Evolutionary conservation across 495 filamentous ascomycete genomes (phyloP).

Genomic region (Glonium stellatum): DNA sequence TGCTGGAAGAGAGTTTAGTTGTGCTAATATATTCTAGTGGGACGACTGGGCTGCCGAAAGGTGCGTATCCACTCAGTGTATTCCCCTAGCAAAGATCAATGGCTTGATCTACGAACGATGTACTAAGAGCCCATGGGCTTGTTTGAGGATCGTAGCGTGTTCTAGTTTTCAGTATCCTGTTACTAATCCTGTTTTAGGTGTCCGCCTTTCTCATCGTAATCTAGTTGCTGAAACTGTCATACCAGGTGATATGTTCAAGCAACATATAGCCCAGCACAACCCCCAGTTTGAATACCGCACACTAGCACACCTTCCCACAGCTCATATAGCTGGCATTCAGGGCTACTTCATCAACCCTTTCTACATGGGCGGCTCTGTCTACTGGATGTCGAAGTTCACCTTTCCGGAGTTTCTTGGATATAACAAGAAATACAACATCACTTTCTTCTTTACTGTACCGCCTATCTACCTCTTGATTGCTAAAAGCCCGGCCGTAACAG

Average conservation of each 20-base stretch:
- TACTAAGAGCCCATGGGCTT: too few relatives aligned
- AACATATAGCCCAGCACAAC: constrained; percentile 19
- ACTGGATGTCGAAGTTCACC: constrained; percentile 47
- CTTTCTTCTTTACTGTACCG: constrained; percentile 46
- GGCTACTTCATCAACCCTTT: constrained; percentile 41
- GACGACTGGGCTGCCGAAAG: constrained; percentile 36
- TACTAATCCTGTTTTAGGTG: constrained; percentile 11
- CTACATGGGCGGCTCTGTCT: constrained; percentile 39
- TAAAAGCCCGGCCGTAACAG: constrained; percentile 44
- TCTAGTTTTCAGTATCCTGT: too few relatives aligned
- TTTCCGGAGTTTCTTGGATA: constrained; percentile 41
- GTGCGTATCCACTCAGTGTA: constrained; percentile 4
- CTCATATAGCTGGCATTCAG: constrained; percentile 38
- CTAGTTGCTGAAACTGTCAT: constrained; percentile 30
- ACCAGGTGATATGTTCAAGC: constrained; percentile 25
- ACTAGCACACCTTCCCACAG: constrained; percentile 46
- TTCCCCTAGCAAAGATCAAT: constrained; percentile 1
- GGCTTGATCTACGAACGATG: too few relatives aligned
- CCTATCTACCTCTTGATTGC: constrained; percentile 46
- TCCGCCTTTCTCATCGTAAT: constrained; percentile 34
- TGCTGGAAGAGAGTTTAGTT: constrained; percentile 28
- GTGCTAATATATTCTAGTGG: constrained; percentile 31
- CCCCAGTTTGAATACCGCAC: constrained; percentile 34
- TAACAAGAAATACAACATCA: constrained; percentile 40
- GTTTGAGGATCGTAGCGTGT: too few relatives aligned